phyloP scores from a whole-genome alignment of 306 rosid species.

The Vicia villosa region DNA sequence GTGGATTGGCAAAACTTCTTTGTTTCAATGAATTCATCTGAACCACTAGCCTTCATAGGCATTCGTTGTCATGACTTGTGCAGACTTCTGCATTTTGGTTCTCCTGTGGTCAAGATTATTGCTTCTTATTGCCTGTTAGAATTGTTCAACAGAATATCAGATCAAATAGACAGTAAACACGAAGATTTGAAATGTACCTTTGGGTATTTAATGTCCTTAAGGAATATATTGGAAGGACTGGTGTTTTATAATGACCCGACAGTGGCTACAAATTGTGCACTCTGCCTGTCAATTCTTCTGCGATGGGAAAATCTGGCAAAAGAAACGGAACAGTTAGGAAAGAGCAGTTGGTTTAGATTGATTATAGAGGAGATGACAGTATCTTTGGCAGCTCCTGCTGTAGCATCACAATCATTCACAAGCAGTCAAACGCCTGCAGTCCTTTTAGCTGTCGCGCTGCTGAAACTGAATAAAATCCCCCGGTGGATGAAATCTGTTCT shows the following conservation, averaged over 20 bases:
- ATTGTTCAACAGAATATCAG: slow-evolving; percentile 64
- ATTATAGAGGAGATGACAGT: slow-evolving; percentile 78
- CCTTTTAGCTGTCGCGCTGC: slow-evolving; percentile 56
- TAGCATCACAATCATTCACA: slow-evolving; percentile 58
- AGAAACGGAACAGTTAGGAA: slow-evolving; percentile 45
- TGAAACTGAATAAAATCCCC: slow-evolving; percentile 61
- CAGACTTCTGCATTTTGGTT: slow-evolving; percentile 85
- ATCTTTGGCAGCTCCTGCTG: slow-evolving; percentile 67
- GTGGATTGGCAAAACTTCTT: slow-evolving; percentile 80
- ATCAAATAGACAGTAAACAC: slow-evolving; percentile 51
- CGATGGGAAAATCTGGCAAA: slow-evolving; percentile 56
- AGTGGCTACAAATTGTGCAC: slow-evolving; percentile 77
- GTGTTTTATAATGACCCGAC: slow-evolving; percentile 59
- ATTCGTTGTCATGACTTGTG: slow-evolving; percentile 77
- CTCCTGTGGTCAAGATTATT: slow-evolving; percentile 62
- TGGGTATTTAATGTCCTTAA: slow-evolving; percentile 63
- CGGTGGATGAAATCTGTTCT: slow-evolving; percentile 73
- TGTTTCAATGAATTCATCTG: slow-evolving; percentile 48
- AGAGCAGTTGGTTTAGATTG: slow-evolving; percentile 71
- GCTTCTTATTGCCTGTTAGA: slow-evolving; percentile 78
- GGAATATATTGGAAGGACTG: slow-evolving; percentile 72
- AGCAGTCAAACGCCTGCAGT: slow-evolving; percentile 61
- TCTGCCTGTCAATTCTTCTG: slow-evolving; percentile 66
- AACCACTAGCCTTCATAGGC: slow-evolving; percentile 56
- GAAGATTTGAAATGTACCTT: slow-evolving; percentile 56